Evolutionary conservation across 2,329 filamentous ascomycete genomes (phyloP), one percentile per base, ranked within the genome.

Genomic region (Nannizziopsis arthrosporioides): DNA sequence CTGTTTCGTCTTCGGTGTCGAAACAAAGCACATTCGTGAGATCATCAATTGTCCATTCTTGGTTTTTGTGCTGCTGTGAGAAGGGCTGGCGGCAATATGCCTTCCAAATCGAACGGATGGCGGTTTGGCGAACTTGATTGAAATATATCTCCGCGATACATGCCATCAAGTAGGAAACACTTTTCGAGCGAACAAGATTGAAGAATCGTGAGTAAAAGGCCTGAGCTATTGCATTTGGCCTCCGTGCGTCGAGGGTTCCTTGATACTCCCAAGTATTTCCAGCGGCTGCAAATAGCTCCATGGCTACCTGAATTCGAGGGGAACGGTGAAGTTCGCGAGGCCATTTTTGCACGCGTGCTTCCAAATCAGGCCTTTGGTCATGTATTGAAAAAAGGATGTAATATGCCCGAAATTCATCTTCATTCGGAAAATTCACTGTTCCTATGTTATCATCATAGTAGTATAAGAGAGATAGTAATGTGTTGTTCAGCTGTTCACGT

Each of bases 131-230:
- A 38, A 82, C 65, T 19, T 74, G 64, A 47, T 75, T 75, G 62
- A 82, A 82, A 52, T 76, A 75, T 9, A 80, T 73, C 55, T 82
- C 79, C 1, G 77, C 75, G 18, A 80, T 76, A 60, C 79, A 82
- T 6, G 74, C 78, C 73, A 80, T 77, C 6, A 81, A 63, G 56
- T 81, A 82, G 0, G 78, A 76, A 1, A 78, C 71, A 30, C 69
- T 65, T 2, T 67, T 67, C 1, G 77, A 81, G 47, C 68, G 67
- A 37, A 82, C 61, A 14, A 78, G 56, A 8, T 65, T 68, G 69
- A 79, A 82, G 55, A 81, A 81, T 2, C 68, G 66, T 42, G 70
- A 63, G 61, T 75, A 78, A 51, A 81, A 77, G 19, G 74, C 73
- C 52, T 77, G 75, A 5, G 75, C 77, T 47, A 78, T 70, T 6